Conservation (phyloP, 768 basidiomycete species). For the Leucocoprinus leucothites region DNA sequence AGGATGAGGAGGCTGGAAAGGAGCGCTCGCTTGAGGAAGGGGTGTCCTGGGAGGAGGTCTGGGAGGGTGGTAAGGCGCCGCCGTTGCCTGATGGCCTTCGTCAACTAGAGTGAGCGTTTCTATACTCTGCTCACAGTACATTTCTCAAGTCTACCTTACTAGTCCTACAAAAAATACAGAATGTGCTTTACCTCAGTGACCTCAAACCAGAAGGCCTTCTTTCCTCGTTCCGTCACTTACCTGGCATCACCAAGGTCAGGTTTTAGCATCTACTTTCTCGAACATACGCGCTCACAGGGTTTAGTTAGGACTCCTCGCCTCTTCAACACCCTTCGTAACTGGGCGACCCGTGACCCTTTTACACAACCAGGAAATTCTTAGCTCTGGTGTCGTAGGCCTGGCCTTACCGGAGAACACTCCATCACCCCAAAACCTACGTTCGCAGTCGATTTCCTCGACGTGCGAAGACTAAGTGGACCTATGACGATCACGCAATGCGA, state of each 20-base stretch:
- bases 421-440: conserved; percentile 1
- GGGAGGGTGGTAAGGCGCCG: conserved; percentile 31
- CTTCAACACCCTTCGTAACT: conserved; percentile 79
- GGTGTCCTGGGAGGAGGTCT: conserved; percentile 47
- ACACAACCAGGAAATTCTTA: conserved; percentile 48
- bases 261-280: not conserved
- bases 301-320: conserved; percentile 64
- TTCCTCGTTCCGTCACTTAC: conserved; percentile 39
- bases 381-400: conserved; percentile 69
- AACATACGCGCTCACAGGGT: not conserved
- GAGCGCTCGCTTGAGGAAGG: conserved; percentile 17
- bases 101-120: conserved; percentile 31
- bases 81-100: conserved; percentile 30
- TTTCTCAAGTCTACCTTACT: not conserved
- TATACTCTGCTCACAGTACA: not conserved
- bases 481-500: conserved; percentile 60
- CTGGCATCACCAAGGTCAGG: conserved; percentile 46
- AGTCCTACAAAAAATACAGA: conserved; percentile 7
- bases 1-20: conserved; percentile 16
- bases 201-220: conserved; percentile 53
- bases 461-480: conserved; percentile 40
- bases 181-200: conserved; percentile 41
- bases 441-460: conserved; percentile 33
- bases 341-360: conserved; percentile 73
- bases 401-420: conserved; percentile 29